Percentiles rank a stretch among this genome's conserved stretches.
These are phyloP conservation scores for Cucurbitaria berberidis DNA, from an alignment of 2,329 filamentous ascomycete species.

Conservation along the genomic window DNA sequence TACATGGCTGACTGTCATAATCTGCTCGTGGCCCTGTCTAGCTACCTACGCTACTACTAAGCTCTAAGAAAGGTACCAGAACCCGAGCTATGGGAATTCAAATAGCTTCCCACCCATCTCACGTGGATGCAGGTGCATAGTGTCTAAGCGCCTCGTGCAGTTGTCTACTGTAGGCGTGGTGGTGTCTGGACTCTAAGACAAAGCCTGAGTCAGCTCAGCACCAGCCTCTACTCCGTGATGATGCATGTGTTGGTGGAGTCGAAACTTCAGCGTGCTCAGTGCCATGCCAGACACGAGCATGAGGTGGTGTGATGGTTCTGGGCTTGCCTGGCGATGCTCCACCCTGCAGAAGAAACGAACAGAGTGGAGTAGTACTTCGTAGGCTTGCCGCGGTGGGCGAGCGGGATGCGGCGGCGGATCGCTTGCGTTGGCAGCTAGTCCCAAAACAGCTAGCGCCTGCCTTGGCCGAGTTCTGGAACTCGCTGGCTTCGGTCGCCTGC, in stretches of 20 bases:
- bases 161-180: neutral
- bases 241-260: neutral
- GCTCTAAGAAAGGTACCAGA: neutral
- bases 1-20: too few relatives aligned
- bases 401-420: neutral
- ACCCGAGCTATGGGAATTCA: neutral
- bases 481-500: slow-evolving; percentile 7
- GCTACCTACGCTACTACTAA: too few relatives aligned
- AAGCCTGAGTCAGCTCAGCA: neutral
- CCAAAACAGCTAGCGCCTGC: slow-evolving; percentile 6
- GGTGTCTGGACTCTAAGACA: neutral
- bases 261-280: neutral
- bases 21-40: too few relatives aligned
- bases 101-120: neutral
- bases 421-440: slow-evolving; percentile 1
- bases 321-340: neutral
- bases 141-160: neutral
- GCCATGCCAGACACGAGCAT: neutral
- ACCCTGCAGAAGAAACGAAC: neutral
- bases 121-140: neutral
- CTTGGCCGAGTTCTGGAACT: slow-evolving; percentile 18
- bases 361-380: neutral
- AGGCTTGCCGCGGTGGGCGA: neutral
- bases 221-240: neutral
- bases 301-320: neutral